Evolutionary conservation across 306 rosid genomes (phyloP), one percentile per base, ranked within the genome.

Genomic region (Corylus americana): DNA sequence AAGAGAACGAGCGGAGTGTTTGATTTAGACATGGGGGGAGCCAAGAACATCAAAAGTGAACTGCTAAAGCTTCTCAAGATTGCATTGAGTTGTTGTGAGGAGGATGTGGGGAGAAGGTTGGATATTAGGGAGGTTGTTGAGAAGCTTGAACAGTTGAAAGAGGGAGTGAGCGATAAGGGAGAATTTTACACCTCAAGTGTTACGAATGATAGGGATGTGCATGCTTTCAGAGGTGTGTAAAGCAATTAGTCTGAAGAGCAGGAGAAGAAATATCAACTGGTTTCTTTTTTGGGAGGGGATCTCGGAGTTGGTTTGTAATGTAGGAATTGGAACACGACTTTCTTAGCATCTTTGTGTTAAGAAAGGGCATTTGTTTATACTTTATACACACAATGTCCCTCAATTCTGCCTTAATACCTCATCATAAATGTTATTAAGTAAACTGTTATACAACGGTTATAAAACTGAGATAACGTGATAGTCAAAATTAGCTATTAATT

Each of bases 11-110:
- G 86, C 13, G 93, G 84, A 1, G 91, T 93, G 58, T 93, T 91
- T 62, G 99, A 96, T 22, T 76, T 50, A 11, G 98, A 95, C 76
- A 90, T 95, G 93, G 88, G 85, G 47, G 86, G 85, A 48, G 49
- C 81, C 0, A 82, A 88, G 54, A 86, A 79, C 71, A 83, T 76
- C 58, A 92, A 89, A 84, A 85, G 90, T 4, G 94, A 93, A 68
- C 58, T 93, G 85, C 78, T 96, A 31, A 90, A 91, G 87, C 92
- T 96, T 25, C 74, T 96, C 51, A 96, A 91, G 90, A 90, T 96
- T 59, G 99, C 93, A 7, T 70, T 96, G 66, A 87, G 93, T 77
- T 96, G 99, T 73, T 96, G 99, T 66, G 98, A 96, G 84, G 98
- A 88, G 87, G 94, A 93, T 20, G 88, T 89, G 79, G 98, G 91